Conservation (phyloP, 75 land plant species). For the Adiantum capillusveneris region DNA sequence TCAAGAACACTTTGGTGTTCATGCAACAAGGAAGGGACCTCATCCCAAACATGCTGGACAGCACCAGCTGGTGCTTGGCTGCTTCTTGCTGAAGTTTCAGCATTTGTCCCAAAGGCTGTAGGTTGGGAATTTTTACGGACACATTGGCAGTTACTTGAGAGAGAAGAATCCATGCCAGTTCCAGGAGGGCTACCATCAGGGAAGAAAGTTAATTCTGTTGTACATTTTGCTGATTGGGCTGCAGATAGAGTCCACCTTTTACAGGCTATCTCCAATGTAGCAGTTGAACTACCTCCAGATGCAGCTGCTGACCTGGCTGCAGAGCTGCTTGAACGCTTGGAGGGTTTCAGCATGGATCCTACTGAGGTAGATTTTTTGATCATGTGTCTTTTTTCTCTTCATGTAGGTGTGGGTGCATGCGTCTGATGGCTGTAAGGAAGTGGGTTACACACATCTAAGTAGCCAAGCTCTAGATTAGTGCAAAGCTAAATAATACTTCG, state of each 20-base stretch:
- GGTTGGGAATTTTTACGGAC: constrained; percentile 72
- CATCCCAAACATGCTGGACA: constrained; percentile 43
- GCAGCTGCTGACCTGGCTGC: constrained; percentile 80
- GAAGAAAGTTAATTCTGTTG: constrained; percentile 8
- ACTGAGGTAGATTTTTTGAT: constrained; percentile 74
- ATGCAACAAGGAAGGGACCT: not conserved
- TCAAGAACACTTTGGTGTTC: constrained; percentile 37
- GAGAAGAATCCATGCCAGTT: constrained; percentile 9
- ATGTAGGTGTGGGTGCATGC: too few relatives aligned
- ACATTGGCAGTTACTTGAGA: constrained; percentile 78
- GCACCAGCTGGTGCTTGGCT: constrained; percentile 88
- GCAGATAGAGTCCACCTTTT: constrained; percentile 62
- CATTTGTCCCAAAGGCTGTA: constrained; percentile 58
- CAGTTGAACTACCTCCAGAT: constrained; percentile 71
- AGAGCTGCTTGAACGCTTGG: constrained; percentile 51
- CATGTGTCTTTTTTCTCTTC: too few relatives aligned
- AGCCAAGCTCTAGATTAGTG: too few relatives aligned
- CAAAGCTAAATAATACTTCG: too few relatives aligned
- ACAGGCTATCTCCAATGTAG: constrained; percentile 77
- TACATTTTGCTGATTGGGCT: constrained; percentile 54
- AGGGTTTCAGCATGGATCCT: constrained; percentile 80
- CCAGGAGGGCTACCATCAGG: constrained; percentile 3
- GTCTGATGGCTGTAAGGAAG: too few relatives aligned
- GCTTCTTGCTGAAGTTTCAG: constrained; percentile 76
- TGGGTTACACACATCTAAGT: too few relatives aligned